A percentile compares a stretch with the other conserved stretches of the same genome.
phyloP scores from a whole-genome alignment of 495 filamentous ascomycete species.

The Saxophila tyrrhenica region DNA sequence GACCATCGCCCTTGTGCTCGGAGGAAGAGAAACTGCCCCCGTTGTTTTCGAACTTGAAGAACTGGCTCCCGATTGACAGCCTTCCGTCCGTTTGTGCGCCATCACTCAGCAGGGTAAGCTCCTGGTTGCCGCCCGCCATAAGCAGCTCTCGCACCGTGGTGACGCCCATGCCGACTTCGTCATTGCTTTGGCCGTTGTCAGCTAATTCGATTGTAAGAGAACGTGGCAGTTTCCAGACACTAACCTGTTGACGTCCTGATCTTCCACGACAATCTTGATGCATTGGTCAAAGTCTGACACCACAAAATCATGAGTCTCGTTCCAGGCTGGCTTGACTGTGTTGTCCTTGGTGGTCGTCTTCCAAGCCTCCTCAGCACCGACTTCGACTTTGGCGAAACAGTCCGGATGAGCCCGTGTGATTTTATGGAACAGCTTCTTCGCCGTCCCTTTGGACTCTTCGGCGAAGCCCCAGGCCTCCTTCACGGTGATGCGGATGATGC shows the following conservation, averaged over 20 bases:
- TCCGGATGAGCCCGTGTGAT: constrained; percentile 10
- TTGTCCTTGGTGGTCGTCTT: constrained; percentile 31
- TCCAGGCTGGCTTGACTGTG: constrained; percentile 30
- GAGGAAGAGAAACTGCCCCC: constrained; percentile 21
- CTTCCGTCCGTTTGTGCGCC: constrained; percentile 24
- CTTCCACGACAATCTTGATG: constrained; percentile 30
- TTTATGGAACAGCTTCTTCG: neutral
- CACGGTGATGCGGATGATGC: constrained; percentile 33
- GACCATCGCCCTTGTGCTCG: constrained; percentile 12
- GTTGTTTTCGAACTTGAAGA: constrained; percentile 28
- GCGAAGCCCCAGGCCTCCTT: constrained; percentile 27
- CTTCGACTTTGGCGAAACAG: constrained; percentile 31
- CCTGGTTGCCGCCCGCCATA: constrained; percentile 26
- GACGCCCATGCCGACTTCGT: constrained; percentile 32
- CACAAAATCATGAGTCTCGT: constrained; percentile 34
- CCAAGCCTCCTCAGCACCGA: constrained; percentile 32
- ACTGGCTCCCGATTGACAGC: constrained; percentile 27
- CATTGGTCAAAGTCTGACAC: constrained; percentile 31
- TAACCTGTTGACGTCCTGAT: constrained; percentile 27
- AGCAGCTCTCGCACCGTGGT: constrained; percentile 32
- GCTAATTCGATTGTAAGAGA: neutral
- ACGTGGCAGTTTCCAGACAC: neutral
- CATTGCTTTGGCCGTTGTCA: constrained; percentile 16
- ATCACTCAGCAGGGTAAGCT: constrained; percentile 28
- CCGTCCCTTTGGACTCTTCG: constrained; percentile 9